Conservation (phyloP, 257 asterid genomes). For the Scutellaria baicalensis region DNA sequence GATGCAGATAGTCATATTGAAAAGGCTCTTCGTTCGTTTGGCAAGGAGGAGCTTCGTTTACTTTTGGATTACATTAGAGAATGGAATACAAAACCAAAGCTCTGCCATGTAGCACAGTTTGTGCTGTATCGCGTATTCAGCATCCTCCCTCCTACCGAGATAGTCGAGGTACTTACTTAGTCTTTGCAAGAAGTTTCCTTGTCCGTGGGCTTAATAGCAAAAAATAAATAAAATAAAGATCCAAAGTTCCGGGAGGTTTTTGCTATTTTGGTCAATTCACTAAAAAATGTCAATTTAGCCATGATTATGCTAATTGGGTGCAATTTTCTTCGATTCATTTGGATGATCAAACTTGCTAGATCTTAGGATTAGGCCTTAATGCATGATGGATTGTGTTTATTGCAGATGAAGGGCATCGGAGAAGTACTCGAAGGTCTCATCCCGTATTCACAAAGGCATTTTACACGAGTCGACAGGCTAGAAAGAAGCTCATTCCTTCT, state of each 20-base stretch:
- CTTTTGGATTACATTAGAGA: constrained; percentile 80
- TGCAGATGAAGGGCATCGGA: constrained; percentile 65
- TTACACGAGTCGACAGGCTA: constrained; percentile 60
- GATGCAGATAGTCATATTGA: constrained; percentile 41
- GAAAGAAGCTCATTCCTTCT: constrained; percentile 70
- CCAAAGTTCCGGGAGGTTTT: neutral
- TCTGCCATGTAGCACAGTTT: constrained; percentile 73
- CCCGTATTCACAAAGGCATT: constrained; percentile 85
- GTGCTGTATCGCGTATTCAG: constrained; percentile 47
- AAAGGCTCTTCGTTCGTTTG: constrained; percentile 51
- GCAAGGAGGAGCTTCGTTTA: constrained; percentile 49
- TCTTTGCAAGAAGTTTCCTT: neutral
- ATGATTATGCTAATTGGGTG: neutral
- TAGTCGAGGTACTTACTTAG: constrained; percentile 57
- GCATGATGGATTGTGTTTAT: neutral
- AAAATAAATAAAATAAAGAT: neutral
- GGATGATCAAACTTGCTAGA: neutral
- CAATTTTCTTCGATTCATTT: neutral
- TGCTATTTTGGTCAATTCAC: neutral
- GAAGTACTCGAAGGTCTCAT: constrained; percentile 78
- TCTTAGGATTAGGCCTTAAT: neutral
- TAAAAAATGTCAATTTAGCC: neutral
- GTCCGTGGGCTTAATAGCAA: neutral
- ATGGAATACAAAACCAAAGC: constrained; percentile 92
- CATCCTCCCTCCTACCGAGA: constrained; percentile 60